These are phyloP conservation scores for Fusarium euwallaceae DNA, from an alignment of 2,329 filamentous ascomycete species.

Conservation along the genomic window DNA sequence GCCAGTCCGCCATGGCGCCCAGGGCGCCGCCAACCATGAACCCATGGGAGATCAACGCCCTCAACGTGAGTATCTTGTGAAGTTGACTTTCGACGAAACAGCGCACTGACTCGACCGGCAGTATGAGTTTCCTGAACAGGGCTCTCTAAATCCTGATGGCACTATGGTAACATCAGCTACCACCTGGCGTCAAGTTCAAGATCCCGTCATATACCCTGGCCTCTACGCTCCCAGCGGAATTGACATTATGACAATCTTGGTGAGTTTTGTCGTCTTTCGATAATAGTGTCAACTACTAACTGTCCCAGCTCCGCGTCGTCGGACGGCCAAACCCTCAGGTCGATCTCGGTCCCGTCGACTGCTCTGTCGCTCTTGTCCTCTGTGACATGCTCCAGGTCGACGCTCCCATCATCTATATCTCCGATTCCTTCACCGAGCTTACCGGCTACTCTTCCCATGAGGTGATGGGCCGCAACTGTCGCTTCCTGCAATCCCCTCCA, in stretches of 20 bases:
- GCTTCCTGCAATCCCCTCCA: constrained; percentile 84
- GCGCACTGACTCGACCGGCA: constrained; percentile 27
- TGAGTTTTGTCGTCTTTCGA: constrained; percentile 45
- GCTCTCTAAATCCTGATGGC: constrained; percentile 38
- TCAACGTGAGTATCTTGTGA: constrained; percentile 35
- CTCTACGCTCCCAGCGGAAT: constrained; percentile 68
- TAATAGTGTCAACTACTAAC: constrained; percentile 20
- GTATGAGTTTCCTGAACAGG: constrained; percentile 46
- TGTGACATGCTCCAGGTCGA: constrained; percentile 83
- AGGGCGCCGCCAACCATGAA: constrained; percentile 39
- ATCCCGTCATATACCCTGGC: constrained; percentile 68
- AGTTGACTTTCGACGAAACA: not conserved
- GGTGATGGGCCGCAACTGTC: constrained; percentile 84
- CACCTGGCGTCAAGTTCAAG: constrained; percentile 49
- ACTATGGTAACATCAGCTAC: constrained; percentile 25
- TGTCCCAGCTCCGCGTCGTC: constrained; percentile 69
- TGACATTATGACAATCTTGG: constrained; percentile 68
- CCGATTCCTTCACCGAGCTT: constrained; percentile 81
- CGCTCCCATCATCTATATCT: constrained; percentile 85
- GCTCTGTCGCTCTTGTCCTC: constrained; percentile 86
- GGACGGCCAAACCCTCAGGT: constrained; percentile 80
- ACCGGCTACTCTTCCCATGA: constrained; percentile 84
- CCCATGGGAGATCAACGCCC: constrained; percentile 44
- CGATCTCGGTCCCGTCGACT: constrained; percentile 84
- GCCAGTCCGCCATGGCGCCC: constrained; percentile 30